phyloP scores from a whole-genome alignment of 1,284 basidiomycete species.

The Rugiboletus extremiorientalis region DNA sequence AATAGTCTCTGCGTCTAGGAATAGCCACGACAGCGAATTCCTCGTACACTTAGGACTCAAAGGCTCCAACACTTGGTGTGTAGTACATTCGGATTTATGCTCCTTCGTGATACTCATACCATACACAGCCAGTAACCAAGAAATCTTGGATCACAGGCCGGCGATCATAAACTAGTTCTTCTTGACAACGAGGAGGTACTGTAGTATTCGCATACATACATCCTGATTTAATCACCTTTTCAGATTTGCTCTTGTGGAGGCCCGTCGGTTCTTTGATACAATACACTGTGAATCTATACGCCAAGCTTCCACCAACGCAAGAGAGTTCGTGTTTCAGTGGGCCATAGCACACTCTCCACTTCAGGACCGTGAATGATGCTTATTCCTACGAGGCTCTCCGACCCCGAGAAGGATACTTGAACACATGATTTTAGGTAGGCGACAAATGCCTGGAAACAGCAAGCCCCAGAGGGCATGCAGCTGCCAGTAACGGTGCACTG shows the following conservation, averaged over 20 bases:
- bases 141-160: slow-evolving; percentile 26
- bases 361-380: slow-evolving; percentile 30
- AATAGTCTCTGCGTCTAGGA: too few relatives aligned
- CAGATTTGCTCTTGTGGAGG: slow-evolving; percentile 42
- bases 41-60: too few relatives aligned
- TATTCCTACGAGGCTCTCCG: slow-evolving; percentile 32
- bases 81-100: slow-evolving; percentile 1
- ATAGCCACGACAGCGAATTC: too few relatives aligned
- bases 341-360: slow-evolving; percentile 20
- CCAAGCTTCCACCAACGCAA: slow-evolving; percentile 51
- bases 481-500: too few relatives aligned
- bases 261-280: slow-evolving; percentile 48
- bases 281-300: slow-evolving; percentile 75
- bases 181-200: slow-evolving; percentile 39
- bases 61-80: too few relatives aligned
- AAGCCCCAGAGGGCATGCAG: background rate
- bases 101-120: slow-evolving; percentile 6
- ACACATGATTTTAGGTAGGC: slow-evolving; percentile 7
- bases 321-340: slow-evolving; percentile 22
- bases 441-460: background rate
- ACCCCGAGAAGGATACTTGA: slow-evolving; percentile 34
- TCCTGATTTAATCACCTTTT: slow-evolving; percentile 4
- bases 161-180: slow-evolving; percentile 29
- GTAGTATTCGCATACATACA: background rate
- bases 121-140: slow-evolving; percentile 16